Base-by-base conservation (phyloP, 1,139 yeast species). In the Taiozyma sp. region DNA sequence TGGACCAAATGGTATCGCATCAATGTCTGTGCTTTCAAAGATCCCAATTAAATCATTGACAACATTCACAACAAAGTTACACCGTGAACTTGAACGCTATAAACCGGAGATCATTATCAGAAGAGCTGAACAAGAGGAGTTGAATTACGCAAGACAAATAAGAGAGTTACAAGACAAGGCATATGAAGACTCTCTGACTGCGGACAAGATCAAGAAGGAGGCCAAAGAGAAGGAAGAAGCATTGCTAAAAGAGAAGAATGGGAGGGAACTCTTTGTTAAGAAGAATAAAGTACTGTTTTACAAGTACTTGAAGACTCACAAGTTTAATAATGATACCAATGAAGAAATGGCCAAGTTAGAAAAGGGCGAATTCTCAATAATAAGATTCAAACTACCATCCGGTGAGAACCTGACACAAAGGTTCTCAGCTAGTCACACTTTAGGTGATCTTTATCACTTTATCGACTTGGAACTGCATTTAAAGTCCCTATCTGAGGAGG, bases 401-500 rank as follows among this genome's bases (percentile, higher is more conserved):
- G 97, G 97, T 1, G 74, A 75, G 46, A 73, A 95, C 46, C 64
- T 83, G 3, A 72, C 87, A 9, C 79, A 81, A 51, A 75, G 75
- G 48, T 80, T 89, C 52, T 62, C 68, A 29, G 74, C 77, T 24
- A 62, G 67, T 6, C 73, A 78, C 16, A 68, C 81, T 0, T 63
- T 85, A n/a, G 73, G 72, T 44, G 86, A 86, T 40, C 65, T 91
- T 6, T 89, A 88, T 64, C 73, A 82, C 44, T 80, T 75, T 59
- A 80, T 88, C 43, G 89, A 85, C 53, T 69, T 69, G 16, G 61
- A 64, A 43, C 47, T 68, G 34, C 64, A 62, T 49, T 44, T 69
- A 22, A 46, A 45, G 21, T 24, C 44, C 1, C 22, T 48, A 11
- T 16, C 40, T 3, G 49, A 47, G 3, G 49, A 47, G 13, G 46